Percentiles rank a stretch among this genome's conserved stretches.
These are phyloP conservation scores for Caloboletus inedulis DNA, from an alignment of 1,284 basidiomycete species.

Conservation along the genomic window DNA sequence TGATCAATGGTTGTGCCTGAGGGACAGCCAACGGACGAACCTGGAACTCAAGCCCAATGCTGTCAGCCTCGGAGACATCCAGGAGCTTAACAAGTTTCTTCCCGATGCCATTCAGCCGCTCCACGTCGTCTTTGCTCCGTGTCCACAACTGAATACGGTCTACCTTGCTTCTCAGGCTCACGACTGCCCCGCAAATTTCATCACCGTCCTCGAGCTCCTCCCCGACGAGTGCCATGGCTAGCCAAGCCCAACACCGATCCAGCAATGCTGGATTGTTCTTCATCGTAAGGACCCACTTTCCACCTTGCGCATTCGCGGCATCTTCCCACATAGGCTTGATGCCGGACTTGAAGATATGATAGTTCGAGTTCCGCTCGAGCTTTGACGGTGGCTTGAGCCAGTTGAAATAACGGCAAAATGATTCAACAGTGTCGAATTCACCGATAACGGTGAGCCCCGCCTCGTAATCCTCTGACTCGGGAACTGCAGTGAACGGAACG, in stretches of 20 bases:
- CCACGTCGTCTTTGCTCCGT: slow-evolving; percentile 77
- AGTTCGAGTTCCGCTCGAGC: slow-evolving; percentile 86
- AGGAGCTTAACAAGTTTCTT: slow-evolving; percentile 77
- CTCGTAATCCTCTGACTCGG: slow-evolving; percentile 72
- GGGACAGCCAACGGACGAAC: slow-evolving; percentile 38
- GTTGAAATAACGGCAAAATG: slow-evolving; percentile 92
- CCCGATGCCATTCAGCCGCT: slow-evolving; percentile 80
- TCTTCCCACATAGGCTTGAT: slow-evolving; percentile 98
- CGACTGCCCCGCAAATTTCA: slow-evolving; percentile 88
- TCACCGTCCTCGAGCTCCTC: slow-evolving; percentile 86
- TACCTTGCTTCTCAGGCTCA: slow-evolving; percentile 81
- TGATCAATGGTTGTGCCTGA: slow-evolving; percentile 3
- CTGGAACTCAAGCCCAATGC: slow-evolving; percentile 87
- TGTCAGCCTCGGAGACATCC: slow-evolving; percentile 75
- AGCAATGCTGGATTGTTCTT: slow-evolving; percentile 75
- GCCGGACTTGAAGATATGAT: slow-evolving; percentile 90
- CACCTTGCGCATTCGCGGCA: slow-evolving; percentile 84
- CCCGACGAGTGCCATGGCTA: slow-evolving; percentile 88
- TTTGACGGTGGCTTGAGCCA: slow-evolving; percentile 89
- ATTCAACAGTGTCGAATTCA: slow-evolving; percentile 82
- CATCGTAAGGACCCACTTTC: slow-evolving; percentile 94
- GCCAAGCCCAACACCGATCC: slow-evolving; percentile 88
- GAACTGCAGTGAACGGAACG: slow-evolving; percentile 30
- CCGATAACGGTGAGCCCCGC: slow-evolving; percentile 76
- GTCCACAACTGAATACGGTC: slow-evolving; percentile 92